Evolutionary conservation across 306 rosid genomes (phyloP).

Genomic region (Spatholobus suberectus): DNA sequence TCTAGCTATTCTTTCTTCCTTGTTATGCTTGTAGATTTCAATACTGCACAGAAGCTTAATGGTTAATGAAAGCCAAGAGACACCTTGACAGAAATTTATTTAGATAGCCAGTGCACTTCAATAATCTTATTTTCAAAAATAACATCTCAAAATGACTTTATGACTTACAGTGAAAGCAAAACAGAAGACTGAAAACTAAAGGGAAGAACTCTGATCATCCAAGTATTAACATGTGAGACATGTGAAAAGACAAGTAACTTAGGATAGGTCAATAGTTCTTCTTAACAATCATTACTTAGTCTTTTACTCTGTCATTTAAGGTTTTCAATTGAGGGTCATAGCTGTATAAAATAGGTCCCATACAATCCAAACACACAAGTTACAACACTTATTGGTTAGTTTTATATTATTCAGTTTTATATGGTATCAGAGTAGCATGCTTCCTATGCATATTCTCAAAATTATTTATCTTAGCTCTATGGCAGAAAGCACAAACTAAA

Average conservation of each 20-base stretch:
- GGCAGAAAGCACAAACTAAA: not conserved
- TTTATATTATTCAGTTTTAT: not conserved
- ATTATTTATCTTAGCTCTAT: not conserved
- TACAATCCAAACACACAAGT: not conserved
- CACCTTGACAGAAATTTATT: not conserved
- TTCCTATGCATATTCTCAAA: constrained; percentile 11
- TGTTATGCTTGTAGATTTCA: constrained; percentile 93
- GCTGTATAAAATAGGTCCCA: not conserved
- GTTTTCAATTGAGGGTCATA: constrained; percentile 2
- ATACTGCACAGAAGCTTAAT: constrained; percentile 52
- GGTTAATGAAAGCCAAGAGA: constrained; percentile 30
- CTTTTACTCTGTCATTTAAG: not conserved
- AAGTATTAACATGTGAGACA: not conserved
- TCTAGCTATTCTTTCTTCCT: constrained; percentile 97
- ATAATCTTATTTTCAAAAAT: constrained; percentile 8
- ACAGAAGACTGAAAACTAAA: constrained; percentile 28
- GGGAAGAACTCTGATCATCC: constrained; percentile 4
- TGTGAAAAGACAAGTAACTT: not conserved
- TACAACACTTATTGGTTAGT: not conserved
- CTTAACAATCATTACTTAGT: not conserved
- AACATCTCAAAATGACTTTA: not conserved
- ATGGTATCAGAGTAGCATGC: not conserved
- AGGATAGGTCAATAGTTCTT: not conserved
- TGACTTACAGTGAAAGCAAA: not conserved
- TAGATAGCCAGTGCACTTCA: constrained; percentile 4